phyloP scores from a whole-genome alignment of 768 basidiomycete species.

The Boletus speciosus region DNA sequence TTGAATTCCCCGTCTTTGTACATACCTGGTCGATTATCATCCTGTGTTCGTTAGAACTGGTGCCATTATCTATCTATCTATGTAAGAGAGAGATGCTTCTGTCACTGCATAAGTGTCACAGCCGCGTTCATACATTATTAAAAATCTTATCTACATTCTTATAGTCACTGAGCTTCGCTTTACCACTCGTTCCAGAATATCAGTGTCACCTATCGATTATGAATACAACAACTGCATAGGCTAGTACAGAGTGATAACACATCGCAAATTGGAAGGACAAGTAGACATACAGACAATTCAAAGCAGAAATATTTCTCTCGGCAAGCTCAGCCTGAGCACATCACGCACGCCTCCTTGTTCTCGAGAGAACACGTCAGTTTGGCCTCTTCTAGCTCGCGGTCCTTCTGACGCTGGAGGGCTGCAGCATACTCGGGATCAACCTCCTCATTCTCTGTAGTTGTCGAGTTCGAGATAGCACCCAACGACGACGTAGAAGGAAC shows the following conservation, averaged over 20 bases:
- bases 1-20: constrained; percentile 2
- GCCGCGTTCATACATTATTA: too few species aligned
- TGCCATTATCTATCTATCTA: constrained; percentile 4
- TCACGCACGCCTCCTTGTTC: constrained; percentile 91
- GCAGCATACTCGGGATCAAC: constrained; percentile 73
- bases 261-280: background rate
- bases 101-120: background rate
- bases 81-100: background rate
- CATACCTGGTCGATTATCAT: constrained; percentile 8
- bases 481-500: constrained; percentile 23
- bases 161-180: background rate
- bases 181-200: background rate
- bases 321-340: constrained; percentile 72
- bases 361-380: constrained; percentile 82
- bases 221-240: constrained; percentile 18
- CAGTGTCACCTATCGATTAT: constrained; percentile 5
- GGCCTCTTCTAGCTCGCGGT: constrained; percentile 76
- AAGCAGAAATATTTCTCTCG: background rate
- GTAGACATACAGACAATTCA: constrained; percentile 5
- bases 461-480: constrained; percentile 10
- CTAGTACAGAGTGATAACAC: constrained; percentile 9
- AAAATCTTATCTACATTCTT: too few species aligned
- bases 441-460: constrained; percentile 36
- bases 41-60: background rate
- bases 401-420: constrained; percentile 65